These are phyloP conservation scores for Xerocomus spinulosus DNA, from an alignment of 768 basidiomycete genomes.

Conservation along the genomic window DNA sequence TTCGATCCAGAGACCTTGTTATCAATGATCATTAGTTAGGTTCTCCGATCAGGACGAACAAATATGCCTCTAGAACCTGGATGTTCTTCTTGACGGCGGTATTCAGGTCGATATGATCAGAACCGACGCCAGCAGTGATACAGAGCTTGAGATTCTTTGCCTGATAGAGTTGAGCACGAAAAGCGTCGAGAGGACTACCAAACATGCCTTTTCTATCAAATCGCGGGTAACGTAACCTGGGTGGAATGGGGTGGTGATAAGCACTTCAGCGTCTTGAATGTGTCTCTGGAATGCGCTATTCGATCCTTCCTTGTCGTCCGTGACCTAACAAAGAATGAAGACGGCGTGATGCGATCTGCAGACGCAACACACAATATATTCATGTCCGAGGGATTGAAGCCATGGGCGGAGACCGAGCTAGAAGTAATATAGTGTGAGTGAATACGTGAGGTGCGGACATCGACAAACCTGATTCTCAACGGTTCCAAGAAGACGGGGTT, in stretches of 20 bases:
- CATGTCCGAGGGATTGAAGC: slow-evolving; percentile 71
- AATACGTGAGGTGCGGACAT: neutral
- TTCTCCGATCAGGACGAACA: neutral
- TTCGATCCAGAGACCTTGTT: slow-evolving; percentile 83
- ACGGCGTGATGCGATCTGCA: no score
- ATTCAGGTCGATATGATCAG: slow-evolving; percentile 85
- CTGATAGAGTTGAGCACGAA: slow-evolving; percentile 27
- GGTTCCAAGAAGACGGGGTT: slow-evolving; percentile 74
- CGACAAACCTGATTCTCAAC: slow-evolving; percentile 64
- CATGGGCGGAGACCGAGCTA: slow-evolving; percentile 70
- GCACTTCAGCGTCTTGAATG: slow-evolving; percentile 69
- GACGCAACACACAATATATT: slow-evolving; percentile 52
- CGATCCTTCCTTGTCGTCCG: slow-evolving; percentile 75
- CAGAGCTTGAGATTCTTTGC: slow-evolving; percentile 86
- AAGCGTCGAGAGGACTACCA: neutral
- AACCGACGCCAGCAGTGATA: slow-evolving; percentile 86
- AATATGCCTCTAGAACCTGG: slow-evolving; percentile 60
- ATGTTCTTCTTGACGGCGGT: slow-evolving; percentile 76
- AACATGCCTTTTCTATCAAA: slow-evolving; percentile 53
- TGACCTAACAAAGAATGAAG: slow-evolving; percentile 42
- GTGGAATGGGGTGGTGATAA: slow-evolving; percentile 83
- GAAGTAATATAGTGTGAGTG: neutral
- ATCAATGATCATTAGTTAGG: neutral
- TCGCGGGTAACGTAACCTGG: slow-evolving; percentile 76
- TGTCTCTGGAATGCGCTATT: slow-evolving; percentile 79